Evolutionary conservation across 2,329 filamentous ascomycete species (phyloP).

Genomic region (Botrytis byssoidea): DNA sequence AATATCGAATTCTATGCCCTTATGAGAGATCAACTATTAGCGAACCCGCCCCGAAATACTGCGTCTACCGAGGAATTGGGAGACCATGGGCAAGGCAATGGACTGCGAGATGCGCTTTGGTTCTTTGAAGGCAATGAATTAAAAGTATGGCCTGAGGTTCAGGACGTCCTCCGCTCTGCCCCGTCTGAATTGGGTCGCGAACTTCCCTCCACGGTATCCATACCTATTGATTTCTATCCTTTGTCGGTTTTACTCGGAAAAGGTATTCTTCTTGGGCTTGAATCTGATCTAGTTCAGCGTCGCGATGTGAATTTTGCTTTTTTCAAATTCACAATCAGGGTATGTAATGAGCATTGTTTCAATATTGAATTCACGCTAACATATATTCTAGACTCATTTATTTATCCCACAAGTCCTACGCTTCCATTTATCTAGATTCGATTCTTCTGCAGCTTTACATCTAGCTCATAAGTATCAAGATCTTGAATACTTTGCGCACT

Average conservation of each 20-base stretch:
- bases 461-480: slow-evolving; percentile 83
- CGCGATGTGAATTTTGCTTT: slow-evolving; percentile 89
- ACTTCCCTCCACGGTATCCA: slow-evolving; percentile 69
- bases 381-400: slow-evolving; percentile 70
- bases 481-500: slow-evolving; percentile 89
- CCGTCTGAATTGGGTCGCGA: slow-evolving; percentile 66
- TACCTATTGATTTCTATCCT: slow-evolving; percentile 93
- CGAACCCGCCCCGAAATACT: slow-evolving; percentile 25
- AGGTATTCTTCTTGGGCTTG: slow-evolving; percentile 84
- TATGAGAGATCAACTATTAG: slow-evolving; percentile 75
- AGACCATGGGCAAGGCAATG: slow-evolving; percentile 33
- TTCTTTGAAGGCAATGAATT: slow-evolving; percentile 86
- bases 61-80: slow-evolving; percentile 22
- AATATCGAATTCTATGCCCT: slow-evolving; percentile 94
- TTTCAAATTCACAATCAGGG: slow-evolving; percentile 82
- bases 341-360: slow-evolving; percentile 48
- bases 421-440: slow-evolving; percentile 72
- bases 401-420: slow-evolving; percentile 87
- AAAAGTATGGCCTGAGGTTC: slow-evolving; percentile 84
- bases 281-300: slow-evolving; percentile 89
- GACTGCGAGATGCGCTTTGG: slow-evolving; percentile 84
- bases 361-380: slow-evolving; percentile 22
- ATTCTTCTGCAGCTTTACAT: slow-evolving; percentile 75
- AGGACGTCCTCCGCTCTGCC: slow-evolving; percentile 74
- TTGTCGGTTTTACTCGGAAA: slow-evolving; percentile 85